A percentile compares a stretch with the other conserved stretches of the same genome.
phyloP scores from a whole-genome alignment of 2,329 filamentous ascomycete genomes.

The Sporothrix sp. region DNA sequence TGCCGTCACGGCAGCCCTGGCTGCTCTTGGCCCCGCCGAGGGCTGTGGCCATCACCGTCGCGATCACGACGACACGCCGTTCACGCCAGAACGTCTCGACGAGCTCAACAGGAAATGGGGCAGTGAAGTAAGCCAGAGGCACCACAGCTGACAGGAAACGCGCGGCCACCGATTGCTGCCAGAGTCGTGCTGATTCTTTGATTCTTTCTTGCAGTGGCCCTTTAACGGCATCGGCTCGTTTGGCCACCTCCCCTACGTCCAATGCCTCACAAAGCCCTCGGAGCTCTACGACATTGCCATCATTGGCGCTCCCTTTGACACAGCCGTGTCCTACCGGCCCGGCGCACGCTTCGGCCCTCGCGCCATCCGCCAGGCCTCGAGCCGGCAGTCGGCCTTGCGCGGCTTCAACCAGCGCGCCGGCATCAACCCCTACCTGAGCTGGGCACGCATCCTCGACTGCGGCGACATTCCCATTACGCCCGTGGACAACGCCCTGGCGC shows the following conservation, averaged over 20 bases:
- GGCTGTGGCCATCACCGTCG: constrained; percentile 23
- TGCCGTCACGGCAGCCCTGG: constrained; percentile 10
- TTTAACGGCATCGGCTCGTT: constrained; percentile 70
- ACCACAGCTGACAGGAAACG: no score
- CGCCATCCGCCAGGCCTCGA: constrained; percentile 74
- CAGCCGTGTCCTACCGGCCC: constrained; percentile 59
- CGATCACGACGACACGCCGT: constrained; percentile 32
- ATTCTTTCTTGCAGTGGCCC: constrained; percentile 35
- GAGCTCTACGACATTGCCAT: constrained; percentile 61
- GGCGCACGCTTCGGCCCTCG: constrained; percentile 77
- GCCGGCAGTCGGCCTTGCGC: constrained; percentile 68
- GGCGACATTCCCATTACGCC: constrained; percentile 83
- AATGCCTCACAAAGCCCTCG: constrained; percentile 57
- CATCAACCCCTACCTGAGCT: constrained; percentile 74
- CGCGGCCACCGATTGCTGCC: not conserved
- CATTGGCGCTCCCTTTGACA: constrained; percentile 65
- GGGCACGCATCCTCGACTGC: constrained; percentile 76
- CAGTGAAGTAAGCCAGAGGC: constrained; percentile 40
- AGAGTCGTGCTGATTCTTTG: not conserved
- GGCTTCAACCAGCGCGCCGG: constrained; percentile 74
- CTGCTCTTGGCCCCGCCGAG: constrained; percentile 6
- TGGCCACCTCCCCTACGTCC: constrained; percentile 59
- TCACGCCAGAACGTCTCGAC: constrained; percentile 39
- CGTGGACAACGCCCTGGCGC: constrained; percentile 73
- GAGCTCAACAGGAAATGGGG: constrained; percentile 50